Conservation (phyloP, 495 filamentous ascomycete species). For the Podospora australis region DNA sequence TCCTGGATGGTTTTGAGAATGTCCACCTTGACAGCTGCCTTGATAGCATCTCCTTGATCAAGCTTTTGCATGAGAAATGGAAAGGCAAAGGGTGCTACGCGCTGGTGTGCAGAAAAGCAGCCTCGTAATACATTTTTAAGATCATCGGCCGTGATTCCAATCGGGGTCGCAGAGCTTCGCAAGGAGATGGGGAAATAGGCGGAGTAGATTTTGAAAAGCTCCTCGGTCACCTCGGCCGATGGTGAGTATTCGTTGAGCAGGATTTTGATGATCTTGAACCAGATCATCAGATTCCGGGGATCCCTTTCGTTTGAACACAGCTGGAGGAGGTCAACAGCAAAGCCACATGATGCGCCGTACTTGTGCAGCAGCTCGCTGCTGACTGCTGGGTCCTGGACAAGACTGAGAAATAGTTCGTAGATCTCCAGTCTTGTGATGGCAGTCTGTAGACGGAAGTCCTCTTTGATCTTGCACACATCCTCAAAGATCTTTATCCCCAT, state of each 20-base stretch:
- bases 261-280: slow-evolving; percentile 38
- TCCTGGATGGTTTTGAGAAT: slow-evolving; percentile 43
- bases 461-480: slow-evolving; percentile 37
- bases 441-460: slow-evolving; percentile 42
- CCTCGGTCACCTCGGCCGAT: slow-evolving; percentile 34
- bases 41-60: slow-evolving; percentile 43
- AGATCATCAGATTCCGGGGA: slow-evolving; percentile 41
- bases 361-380: slow-evolving; percentile 35
- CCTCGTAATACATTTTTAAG: slow-evolving; percentile 39
- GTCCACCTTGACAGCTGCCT: slow-evolving; percentile 48
- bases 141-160: slow-evolving; percentile 42
- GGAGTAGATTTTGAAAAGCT: slow-evolving; percentile 42
- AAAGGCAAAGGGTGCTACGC: slow-evolving; percentile 34
- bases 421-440: slow-evolving; percentile 39
- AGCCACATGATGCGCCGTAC: slow-evolving; percentile 32
- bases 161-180: slow-evolving; percentile 33
- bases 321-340: slow-evolving; percentile 34
- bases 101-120: slow-evolving; percentile 41
- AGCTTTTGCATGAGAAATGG: slow-evolving; percentile 43
- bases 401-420: slow-evolving; percentile 38
- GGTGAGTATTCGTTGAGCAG: slow-evolving; percentile 36
- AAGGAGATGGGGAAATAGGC: slow-evolving; percentile 50
- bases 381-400: slow-evolving; percentile 32
- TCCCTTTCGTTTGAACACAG: slow-evolving; percentile 44
- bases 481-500: slow-evolving; percentile 36